Percentiles rank a stretch among this genome's conserved stretches.
Evolutionary conservation across 75 land plant species (phyloP).

Genomic region (Picea sitchensis): DNA sequence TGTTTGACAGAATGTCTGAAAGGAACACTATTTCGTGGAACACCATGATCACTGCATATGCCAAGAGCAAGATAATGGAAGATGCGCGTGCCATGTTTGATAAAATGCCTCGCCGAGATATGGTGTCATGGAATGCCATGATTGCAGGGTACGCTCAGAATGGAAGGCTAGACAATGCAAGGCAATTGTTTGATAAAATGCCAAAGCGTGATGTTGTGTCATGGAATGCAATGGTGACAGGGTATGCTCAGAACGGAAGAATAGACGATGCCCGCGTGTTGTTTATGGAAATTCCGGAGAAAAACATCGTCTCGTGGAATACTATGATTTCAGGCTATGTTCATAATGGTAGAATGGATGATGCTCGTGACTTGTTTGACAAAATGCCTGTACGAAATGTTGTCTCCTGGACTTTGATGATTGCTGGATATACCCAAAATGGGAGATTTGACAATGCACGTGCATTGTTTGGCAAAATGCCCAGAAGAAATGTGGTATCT

Average conservation of each 20-base stretch:
- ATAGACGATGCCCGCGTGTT: not conserved
- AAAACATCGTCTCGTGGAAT: slow-evolving; percentile 17
- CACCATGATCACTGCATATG: slow-evolving; percentile 1
- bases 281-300: not conserved
- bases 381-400: not conserved
- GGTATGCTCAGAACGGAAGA: not conserved
- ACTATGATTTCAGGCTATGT: slow-evolving; percentile 42
- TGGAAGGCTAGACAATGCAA: slow-evolving; percentile 2
- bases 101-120: slow-evolving; percentile 4
- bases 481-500: slow-evolving; percentile 32
- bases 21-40: slow-evolving; percentile 8
- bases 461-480: slow-evolving; percentile 48
- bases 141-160: slow-evolving; percentile 4
- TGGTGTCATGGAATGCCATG: slow-evolving; percentile 8
- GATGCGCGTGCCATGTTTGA: slow-evolving; percentile 2
- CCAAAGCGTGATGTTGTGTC: slow-evolving; percentile 9
- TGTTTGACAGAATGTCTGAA: slow-evolving; percentile 9
- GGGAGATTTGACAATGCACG: slow-evolving; percentile 29
- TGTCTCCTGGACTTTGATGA: slow-evolving; percentile 56
- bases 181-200: slow-evolving; percentile 11
- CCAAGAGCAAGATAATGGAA: not conserved
- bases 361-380: slow-evolving; percentile 31
- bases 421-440: slow-evolving; percentile 31
- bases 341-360: slow-evolving; percentile 24
- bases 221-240: slow-evolving; percentile 13